Conservation (phyloP, 1,139 yeast species). For the Hansenula lynferdii region DNA sequence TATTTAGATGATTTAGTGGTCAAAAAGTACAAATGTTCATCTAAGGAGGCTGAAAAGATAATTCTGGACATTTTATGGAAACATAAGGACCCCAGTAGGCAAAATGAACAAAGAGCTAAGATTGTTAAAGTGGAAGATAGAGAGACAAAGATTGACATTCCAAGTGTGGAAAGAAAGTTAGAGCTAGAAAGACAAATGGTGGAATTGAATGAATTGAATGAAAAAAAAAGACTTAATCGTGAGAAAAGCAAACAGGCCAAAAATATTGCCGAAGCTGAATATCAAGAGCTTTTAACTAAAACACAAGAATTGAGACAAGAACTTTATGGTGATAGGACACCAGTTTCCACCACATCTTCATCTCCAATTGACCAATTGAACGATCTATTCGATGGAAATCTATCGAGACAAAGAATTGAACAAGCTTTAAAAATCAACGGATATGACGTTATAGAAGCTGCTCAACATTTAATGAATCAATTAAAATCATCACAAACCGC, state of each 20-base stretch:
- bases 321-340: slow-evolving; percentile 12
- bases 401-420: slow-evolving; percentile 16
- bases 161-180: slow-evolving; percentile 20
- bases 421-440: slow-evolving; percentile 20
- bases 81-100: slow-evolving; percentile 27
- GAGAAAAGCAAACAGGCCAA: neutral
- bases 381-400: slow-evolving; percentile 14
- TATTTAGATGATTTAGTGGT: slow-evolving; percentile 29
- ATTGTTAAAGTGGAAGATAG: slow-evolving; percentile 18
- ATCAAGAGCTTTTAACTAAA: slow-evolving; percentile 12
- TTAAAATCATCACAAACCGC: slow-evolving; percentile 8
- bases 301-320: slow-evolving; percentile 14
- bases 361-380: slow-evolving; percentile 20
- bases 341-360: slow-evolving; percentile 6
- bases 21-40: slow-evolving; percentile 10
- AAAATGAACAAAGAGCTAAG: slow-evolving; percentile 7
- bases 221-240: slow-evolving; percentile 1
- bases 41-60: slow-evolving; percentile 23
- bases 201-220: slow-evolving; percentile 13
- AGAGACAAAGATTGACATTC: slow-evolving; percentile 18
- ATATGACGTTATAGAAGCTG: slow-evolving; percentile 19
- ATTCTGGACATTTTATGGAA: slow-evolving; percentile 37
- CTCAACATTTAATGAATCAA: slow-evolving; percentile 14
- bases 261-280: slow-evolving; percentile 6
- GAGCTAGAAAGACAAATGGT: slow-evolving; percentile 18